phyloP scores from a whole-genome alignment of 2,329 filamentous ascomycete species.

The Trichoderma sp. region DNA sequence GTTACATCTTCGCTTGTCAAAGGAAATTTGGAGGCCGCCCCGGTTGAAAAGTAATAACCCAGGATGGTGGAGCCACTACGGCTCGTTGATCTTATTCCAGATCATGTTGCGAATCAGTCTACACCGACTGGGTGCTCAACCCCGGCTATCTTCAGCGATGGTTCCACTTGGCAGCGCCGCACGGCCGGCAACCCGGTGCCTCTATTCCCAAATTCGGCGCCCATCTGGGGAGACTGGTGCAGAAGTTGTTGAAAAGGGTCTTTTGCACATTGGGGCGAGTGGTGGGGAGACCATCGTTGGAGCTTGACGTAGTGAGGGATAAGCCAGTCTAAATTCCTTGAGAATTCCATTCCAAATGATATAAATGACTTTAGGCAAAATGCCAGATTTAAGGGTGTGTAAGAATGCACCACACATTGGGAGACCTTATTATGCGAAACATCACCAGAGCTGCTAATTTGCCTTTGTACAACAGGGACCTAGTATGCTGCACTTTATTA shows the following conservation, averaged over 20 bases:
- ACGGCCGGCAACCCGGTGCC: not conserved
- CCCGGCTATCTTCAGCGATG: not conserved
- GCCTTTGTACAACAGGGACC: not conserved
- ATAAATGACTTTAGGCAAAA: fast-evolving
- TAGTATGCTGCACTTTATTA: no score
- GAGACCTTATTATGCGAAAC: no score
- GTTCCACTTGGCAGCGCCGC: not conserved
- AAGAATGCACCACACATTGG: not conserved
- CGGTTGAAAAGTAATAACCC: not conserved
- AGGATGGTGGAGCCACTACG: not conserved
- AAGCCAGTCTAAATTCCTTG: not conserved
- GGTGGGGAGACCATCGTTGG: not conserved
- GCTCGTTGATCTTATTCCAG: not conserved
- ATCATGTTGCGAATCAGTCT: not conserved
- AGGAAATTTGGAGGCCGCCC: not conserved
- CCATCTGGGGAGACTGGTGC: not conserved
- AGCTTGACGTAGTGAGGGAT: not conserved
- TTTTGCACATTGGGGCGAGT: not conserved
- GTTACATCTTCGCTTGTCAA: not conserved
- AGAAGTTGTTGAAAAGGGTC: not conserved
- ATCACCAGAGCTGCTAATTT: not conserved
- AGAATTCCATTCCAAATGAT: not conserved
- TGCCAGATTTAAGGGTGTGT: not conserved
- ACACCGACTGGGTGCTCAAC: not conserved
- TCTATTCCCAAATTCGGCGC: not conserved